These are phyloP conservation scores for Mortierella sp. DNA, from an alignment of 371 early-diverging fungal genomes.

Conservation along the genomic window DNA sequence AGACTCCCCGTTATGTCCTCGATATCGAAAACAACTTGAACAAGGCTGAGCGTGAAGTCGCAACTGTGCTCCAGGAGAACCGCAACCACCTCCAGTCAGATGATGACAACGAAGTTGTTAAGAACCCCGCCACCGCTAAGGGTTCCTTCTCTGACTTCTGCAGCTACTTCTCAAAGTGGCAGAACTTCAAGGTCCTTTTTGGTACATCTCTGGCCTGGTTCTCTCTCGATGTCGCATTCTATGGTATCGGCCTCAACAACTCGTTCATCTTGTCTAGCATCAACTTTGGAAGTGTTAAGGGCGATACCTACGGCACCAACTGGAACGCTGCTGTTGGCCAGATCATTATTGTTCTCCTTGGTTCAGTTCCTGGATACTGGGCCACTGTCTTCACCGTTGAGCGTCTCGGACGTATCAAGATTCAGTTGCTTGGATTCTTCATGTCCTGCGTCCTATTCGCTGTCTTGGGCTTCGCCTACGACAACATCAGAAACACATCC, in stretches of 20 bases:
- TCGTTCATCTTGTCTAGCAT: conserved; percentile 80
- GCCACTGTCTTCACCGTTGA: conserved; percentile 85
- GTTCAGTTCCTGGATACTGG: conserved; percentile 93
- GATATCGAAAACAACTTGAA: conserved; percentile 80
- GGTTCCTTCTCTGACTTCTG: conserved; percentile 76
- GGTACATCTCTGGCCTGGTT: conserved; percentile 90
- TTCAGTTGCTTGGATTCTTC: conserved; percentile 85
- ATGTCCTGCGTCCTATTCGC: conserved; percentile 79
- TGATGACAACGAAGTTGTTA: conserved; percentile 36
- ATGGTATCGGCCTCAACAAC: conserved; percentile 89
- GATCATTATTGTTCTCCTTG: conserved; percentile 85
- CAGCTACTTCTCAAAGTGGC: conserved; percentile 83
- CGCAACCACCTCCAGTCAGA: conserved; percentile 44
- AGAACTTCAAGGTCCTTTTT: conserved; percentile 80
- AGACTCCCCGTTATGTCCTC: conserved; percentile 90
- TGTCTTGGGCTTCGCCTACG: conserved; percentile 79
- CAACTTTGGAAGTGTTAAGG: conserved; percentile 68
- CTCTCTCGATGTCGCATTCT: conserved; percentile 89
- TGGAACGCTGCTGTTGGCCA: conserved; percentile 81
- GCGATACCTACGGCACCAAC: conserved; percentile 65
- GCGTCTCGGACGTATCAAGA: conserved; percentile 81
- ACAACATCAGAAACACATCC: conserved; percentile 58
- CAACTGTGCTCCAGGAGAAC: conserved; percentile 48
- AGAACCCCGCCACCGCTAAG: conserved; percentile 59
- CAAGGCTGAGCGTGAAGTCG: conserved; percentile 70